Conservation (phyloP, 2,329 filamentous ascomycete species). For the Paracamarosporium sp. region DNA sequence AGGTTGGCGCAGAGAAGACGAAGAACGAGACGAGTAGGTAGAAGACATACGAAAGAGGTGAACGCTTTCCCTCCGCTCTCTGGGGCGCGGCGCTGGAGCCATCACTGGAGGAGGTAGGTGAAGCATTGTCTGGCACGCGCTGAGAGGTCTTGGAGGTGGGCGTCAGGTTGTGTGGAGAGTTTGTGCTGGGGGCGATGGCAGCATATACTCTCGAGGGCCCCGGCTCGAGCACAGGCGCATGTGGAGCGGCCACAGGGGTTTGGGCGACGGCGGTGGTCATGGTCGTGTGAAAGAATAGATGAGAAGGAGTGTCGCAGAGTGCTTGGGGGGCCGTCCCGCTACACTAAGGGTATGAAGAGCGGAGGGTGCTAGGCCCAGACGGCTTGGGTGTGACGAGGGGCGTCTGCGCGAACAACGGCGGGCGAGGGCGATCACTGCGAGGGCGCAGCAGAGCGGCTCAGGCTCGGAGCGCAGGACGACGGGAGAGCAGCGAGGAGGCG, state of each 20-base stretch:
- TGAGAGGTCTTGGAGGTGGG: conserved; percentile 44
- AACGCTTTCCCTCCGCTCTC: conserved; percentile 59
- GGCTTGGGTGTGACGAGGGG: conserved; percentile 33
- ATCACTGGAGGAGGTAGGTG: conserved; percentile 48
- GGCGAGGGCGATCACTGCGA: conserved; percentile 9
- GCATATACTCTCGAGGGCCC: conserved; percentile 52
- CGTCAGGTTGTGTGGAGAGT: conserved; percentile 47
- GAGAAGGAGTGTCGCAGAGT: conserved; percentile 44
- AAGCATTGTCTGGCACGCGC: conserved; percentile 45
- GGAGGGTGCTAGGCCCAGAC: conserved; percentile 33
- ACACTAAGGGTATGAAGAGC: conserved; percentile 44
- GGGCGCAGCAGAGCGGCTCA: conserved; percentile 17
- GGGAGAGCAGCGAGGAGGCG: not conserved
- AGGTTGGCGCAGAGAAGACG: conserved; percentile 28
- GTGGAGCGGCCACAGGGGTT: conserved; percentile 48
- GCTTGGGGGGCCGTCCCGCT: conserved; percentile 36
- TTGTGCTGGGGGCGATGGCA: conserved; percentile 52
- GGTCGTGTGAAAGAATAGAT: conserved; percentile 30
- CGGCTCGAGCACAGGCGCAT: conserved; percentile 45
- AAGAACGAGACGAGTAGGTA: conserved; percentile 31
- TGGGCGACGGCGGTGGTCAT: conserved; percentile 58
- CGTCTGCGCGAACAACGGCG: conserved; percentile 15
- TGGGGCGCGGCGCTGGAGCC: conserved; percentile 36
- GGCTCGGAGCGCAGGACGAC: conserved; percentile 8
- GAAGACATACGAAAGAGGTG: conserved; percentile 58